Conservation (phyloP, 768 basidiomycete genomes). For the Boletus vermiculosoides region DNA sequence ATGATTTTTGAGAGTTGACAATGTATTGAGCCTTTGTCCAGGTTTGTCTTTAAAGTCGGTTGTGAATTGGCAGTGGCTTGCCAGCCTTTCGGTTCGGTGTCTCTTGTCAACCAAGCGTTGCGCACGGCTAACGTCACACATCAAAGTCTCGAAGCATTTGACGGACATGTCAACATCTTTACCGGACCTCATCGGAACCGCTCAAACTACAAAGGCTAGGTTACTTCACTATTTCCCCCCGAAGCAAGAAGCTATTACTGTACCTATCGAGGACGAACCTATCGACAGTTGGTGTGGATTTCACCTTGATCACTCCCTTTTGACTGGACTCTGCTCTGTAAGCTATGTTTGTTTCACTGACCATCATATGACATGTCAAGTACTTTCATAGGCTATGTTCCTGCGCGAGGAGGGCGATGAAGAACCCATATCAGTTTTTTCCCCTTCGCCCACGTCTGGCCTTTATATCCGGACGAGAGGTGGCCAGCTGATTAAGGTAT, state of each 20-base stretch:
- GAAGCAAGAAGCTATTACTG: slow-evolving; percentile 36
- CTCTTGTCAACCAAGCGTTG: background rate
- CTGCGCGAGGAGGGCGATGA: slow-evolving; percentile 47
- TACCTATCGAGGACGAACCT: slow-evolving; percentile 53
- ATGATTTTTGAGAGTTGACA: background rate
- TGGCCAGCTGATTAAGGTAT: slow-evolving; percentile 74
- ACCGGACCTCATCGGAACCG: slow-evolving; percentile 65
- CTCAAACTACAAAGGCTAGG: slow-evolving; percentile 87
- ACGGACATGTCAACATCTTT: slow-evolving; percentile 65
- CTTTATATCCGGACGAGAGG: slow-evolving; percentile 89
- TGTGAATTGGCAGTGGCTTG: slow-evolving; percentile 81
- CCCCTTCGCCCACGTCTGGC: slow-evolving; percentile 78
- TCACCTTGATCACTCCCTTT: slow-evolving; percentile 85
- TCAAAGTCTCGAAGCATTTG: slow-evolving; percentile 61
- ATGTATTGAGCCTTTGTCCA: slow-evolving; percentile 27
- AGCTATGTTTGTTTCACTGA: slow-evolving; percentile 20
- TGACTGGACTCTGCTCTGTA: slow-evolving; percentile 92
- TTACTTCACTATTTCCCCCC: slow-evolving; percentile 96
- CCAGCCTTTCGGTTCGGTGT: slow-evolving; percentile 75
- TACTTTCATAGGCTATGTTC: slow-evolving; percentile 70
- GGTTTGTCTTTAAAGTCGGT: slow-evolving; percentile 82
- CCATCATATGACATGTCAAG: slow-evolving; percentile 1
- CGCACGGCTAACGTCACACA: background rate
- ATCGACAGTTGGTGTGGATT: slow-evolving; percentile 94
- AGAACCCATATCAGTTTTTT: slow-evolving; percentile 49